Evolutionary conservation across 2,329 filamentous ascomycete species (phyloP), one percentile per base, ranked within the genome.

Genomic region (Arthrobotrys sinensis): DNA sequence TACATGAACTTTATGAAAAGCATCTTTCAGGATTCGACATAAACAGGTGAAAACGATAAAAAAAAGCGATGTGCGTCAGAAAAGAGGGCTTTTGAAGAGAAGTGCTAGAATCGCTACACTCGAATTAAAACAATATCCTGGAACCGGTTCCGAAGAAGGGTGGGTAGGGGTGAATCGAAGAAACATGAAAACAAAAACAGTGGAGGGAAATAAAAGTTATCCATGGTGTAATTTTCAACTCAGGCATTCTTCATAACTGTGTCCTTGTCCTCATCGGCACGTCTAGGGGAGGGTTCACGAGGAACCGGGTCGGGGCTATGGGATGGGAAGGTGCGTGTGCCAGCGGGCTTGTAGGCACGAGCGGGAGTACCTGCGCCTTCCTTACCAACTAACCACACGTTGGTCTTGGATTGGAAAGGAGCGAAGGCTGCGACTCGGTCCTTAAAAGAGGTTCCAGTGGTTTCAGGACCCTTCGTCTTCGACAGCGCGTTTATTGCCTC

Each of bases 311-410:
- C 73, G 2, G 60, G 66, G 34, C 60, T 65, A 32, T 77, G 73
- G 5, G 73, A 68, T 36, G 73, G 73, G 8, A 77, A 63, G 8
- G 50, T 67, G 60, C 73, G 28, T 16, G 50, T 45, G 1, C 40
- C 50, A n/a, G 65, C 60, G 5, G 73, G 73, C 45, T 71, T 77
- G 48, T 66, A 77, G 14, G 73, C 73, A 28, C 73, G 73, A 34
- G 60, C 66, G 14, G 73, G 73, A 12, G 73, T 66, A 19, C 65
- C 65, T 24, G 19, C 19, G 28, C 67, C 63, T 24, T 76, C 71
- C 60, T 64, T 53, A 8, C 71, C 71, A 21, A 57, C 64, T 24
- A 66, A 11, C 73, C 73, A 77, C 12, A 50, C 28, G 8, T 66
- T 65, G 6, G 69, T 48, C 19, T 70, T 62, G 8, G 66, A 45